phyloP scores from a whole-genome alignment of 345 rosid genomes.

The Ceriops zippeliana region DNA sequence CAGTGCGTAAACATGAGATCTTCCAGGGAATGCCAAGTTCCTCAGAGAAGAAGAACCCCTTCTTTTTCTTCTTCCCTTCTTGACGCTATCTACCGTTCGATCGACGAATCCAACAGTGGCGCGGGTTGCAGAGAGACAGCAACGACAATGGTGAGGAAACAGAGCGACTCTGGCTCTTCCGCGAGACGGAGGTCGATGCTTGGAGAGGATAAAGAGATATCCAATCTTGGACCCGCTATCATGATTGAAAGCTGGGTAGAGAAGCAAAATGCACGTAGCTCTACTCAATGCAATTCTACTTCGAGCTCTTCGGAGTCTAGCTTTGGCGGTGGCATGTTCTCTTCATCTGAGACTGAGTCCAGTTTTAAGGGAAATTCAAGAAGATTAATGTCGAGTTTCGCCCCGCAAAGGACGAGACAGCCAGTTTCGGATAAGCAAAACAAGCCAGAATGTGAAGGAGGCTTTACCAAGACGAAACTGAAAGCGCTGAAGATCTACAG shows the following conservation, averaged over 20 bases:
- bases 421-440: constrained; percentile 10
- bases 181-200: constrained; percentile 2
- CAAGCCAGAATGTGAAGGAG: constrained; percentile 30
- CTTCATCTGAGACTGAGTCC: constrained; percentile 54
- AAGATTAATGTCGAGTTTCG: constrained; percentile 4
- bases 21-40: constrained; percentile 18
- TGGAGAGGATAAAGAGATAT: constrained; percentile 12
- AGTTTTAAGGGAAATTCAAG: constrained; percentile 31
- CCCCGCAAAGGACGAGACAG: constrained; percentile 4
- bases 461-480: constrained; percentile 50
- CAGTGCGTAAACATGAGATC: constrained; percentile 30
- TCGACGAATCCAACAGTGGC: constrained; percentile 42
- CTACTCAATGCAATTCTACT: constrained; percentile 27
- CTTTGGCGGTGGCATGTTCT: constrained; percentile 35
- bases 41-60: constrained; percentile 67
- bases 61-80: constrained; percentile 85
- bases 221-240: constrained; percentile 37
- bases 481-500: constrained; percentile 49
- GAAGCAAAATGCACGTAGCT: constrained; percentile 26
- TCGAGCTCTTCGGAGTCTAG: constrained; percentile 55
- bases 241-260: constrained; percentile 59
- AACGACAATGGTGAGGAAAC: constrained; percentile 26
- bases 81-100: constrained; percentile 69
- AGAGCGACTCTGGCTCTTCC: constrained; percentile 27
- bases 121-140: constrained; percentile 18